Base-by-base conservation (phyloP, 2,329 filamentous ascomycete species). In the Aureobasidium sp. region DNA sequence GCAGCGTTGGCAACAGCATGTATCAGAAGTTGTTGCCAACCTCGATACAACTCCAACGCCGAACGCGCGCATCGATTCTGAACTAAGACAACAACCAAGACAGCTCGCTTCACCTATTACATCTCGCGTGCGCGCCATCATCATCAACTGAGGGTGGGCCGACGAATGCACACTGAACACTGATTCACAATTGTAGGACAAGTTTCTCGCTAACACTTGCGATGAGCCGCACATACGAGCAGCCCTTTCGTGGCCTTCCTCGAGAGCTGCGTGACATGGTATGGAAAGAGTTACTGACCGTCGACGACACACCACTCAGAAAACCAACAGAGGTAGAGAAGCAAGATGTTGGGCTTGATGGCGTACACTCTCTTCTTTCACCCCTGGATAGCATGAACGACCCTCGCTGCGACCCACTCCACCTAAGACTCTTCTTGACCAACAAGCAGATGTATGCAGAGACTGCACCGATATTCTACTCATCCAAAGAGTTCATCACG, bases 61-160 rank as follows among this genome's bases (percentile, higher is more conserved):
- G 44, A 41, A 7, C 42, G 42, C 14, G 12, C 45, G 45, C 45
- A 48, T 7, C 15, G 14, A 48, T 29, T 29, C 25, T 9, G 3
- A 27, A n/a, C 45, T 25, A 29, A 48, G 14, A 52, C 48, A 52
- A 52, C 48, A 52, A 34, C 20, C 29, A 52, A 15, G 4, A 52
- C 34, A 20, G 11, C n/a, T 52, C 48, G 11, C 11, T 52, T 9
- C 25, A 37, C 17, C 42, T 15, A 11, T n/a, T 1, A 5, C 45
- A 48, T 48, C 45, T 17, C 27, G 37, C 52, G 22, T 58, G 29
- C 42, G 42, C 55, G 3, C 25, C 39, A 57, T 34, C 29, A 37
- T 58, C 55, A 45, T 58, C 55, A 58, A 58, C 55, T 58, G 55
- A 47, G 11, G 41, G 55, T 56, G 55, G 37, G 31, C 25, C 27